Evolutionary conservation across 164 flowering plant genomes (phyloP), one percentile per base, ranked within the genome.

Genomic region (Cinnamomum micranthum): DNA sequence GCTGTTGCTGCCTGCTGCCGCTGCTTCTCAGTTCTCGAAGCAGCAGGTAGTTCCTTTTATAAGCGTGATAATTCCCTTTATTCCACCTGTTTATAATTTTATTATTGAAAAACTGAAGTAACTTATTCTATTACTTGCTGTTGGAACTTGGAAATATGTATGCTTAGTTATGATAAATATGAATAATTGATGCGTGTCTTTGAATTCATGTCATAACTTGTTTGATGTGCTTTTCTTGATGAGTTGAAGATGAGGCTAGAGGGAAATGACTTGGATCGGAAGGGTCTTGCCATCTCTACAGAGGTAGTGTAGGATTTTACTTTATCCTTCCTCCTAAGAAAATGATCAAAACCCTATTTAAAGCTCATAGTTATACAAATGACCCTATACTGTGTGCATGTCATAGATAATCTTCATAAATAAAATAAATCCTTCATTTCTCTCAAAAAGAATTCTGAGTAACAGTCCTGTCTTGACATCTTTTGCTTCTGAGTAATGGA

Each of bases 241-340:
- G 66, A 28, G 50, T 31, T 33, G 65, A 20, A 71, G 74, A 71
- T 71, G 74, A 71, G 74, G 66, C 63, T 59, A 33, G 74, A 71
- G 58, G 74, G 74, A 15, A 27, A 62, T n/a, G 28, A 35, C 65
- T 69, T 69, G 52, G 27, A 41, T 41, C 24, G 15, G 25, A 71
- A 28, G 25, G 74, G 65, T 58, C 74, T 71, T n/a, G 50, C 24
- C 12, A 71, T 71, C 65, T 71, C 50, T 11, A n/a, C 65, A 15
- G 65, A 71, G 74, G 74, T 71, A 22, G 12, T n/a, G 24, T 23
- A 35, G 9, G 4, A 41, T 41, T 13, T n/a, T 2, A 35, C 12
- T 20, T 19, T 20, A n/a, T 64, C 27, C 66, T 64, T 22, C 25
- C 12, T 7, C 12, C 27, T 64, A n/a, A 20, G 27, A n/a, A 64